Evolutionary conservation across 176 grass and related monocot genomes (phyloP).

Genomic region (Cenchrus americanus): DNA sequence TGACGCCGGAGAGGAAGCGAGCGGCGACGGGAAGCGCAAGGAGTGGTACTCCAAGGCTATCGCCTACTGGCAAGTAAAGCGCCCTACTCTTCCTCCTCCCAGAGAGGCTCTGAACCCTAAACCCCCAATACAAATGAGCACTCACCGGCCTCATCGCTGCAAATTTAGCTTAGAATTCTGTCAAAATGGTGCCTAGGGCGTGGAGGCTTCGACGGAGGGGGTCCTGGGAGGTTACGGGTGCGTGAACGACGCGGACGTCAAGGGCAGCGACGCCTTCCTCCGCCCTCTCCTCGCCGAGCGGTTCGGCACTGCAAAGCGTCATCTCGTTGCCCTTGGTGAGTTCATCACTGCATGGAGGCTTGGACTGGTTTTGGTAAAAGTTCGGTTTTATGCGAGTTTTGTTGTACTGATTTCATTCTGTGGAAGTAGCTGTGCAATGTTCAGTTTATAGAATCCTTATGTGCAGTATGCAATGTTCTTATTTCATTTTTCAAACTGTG

Average conservation of each 20-base stretch:
- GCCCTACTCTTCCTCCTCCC: background rate
- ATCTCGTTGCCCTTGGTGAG: slow-evolving; percentile 81
- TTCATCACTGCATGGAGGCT: background rate
- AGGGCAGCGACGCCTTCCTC: slow-evolving; percentile 89
- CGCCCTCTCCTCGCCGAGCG: slow-evolving; percentile 64
- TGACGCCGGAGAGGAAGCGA: slow-evolving; percentile 28
- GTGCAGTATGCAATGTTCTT: background rate
- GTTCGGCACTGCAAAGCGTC: slow-evolving; percentile 64
- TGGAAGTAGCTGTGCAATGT: background rate
- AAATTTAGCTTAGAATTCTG: slow-evolving; percentile 23
- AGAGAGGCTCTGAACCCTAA: slow-evolving; percentile 31
- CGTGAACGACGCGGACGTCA: slow-evolving; percentile 88
- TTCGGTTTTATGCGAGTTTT: background rate
- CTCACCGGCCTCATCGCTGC: background rate
- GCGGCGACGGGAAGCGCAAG: slow-evolving; percentile 47
- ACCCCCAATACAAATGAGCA: slow-evolving; percentile 2
- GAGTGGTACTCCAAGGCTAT: slow-evolving; percentile 96
- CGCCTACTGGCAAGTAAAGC: slow-evolving; percentile 96
- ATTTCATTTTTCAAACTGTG: slow-evolving; percentile 10
- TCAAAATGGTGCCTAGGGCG: slow-evolving; percentile 60
- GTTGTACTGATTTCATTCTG: background rate
- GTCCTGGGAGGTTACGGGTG: slow-evolving; percentile 90
- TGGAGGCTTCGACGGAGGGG: slow-evolving; percentile 91
- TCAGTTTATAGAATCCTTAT: background rate
- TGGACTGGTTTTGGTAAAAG: background rate